These are phyloP conservation scores for Halophytophthora polymorphica DNA, from an alignment of 352 stramenopile species.

Conservation along the genomic window DNA sequence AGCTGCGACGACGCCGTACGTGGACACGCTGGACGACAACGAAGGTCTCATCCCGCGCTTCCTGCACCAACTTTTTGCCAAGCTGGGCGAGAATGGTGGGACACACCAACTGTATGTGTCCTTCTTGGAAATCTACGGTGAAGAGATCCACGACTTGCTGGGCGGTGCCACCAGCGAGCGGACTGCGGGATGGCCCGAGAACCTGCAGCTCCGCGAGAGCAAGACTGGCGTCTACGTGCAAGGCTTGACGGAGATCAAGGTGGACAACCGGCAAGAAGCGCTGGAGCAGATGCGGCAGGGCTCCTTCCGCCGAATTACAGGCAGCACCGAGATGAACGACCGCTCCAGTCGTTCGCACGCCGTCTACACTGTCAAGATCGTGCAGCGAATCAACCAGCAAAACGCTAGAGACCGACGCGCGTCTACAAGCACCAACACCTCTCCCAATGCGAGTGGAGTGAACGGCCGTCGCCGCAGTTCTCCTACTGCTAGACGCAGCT, in stretches of 20 bases:
- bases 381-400: constrained; percentile 38
- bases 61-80: constrained; percentile 69
- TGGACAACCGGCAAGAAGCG: constrained; percentile 50
- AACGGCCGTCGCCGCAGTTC: constrained; percentile 18
- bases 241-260: constrained; percentile 70
- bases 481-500: constrained; percentile 5
- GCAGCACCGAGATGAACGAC: constrained; percentile 88
- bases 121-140: constrained; percentile 96
- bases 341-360: constrained; percentile 85
- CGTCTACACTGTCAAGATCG: constrained; percentile 85
- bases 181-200: constrained; percentile 31
- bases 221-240: constrained; percentile 75
- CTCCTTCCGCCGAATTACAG: constrained; percentile 73
- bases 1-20: no score
- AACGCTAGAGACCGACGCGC: constrained; percentile 11
- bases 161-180: constrained; percentile 34
- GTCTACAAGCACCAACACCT: not conserved
- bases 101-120: constrained; percentile 71
- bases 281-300: constrained; percentile 80
- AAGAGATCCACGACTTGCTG: constrained; percentile 96
- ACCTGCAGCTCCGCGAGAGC: constrained; percentile 67
- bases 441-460: not conserved
- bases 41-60: constrained; percentile 86
- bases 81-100: constrained; percentile 33
- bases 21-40: constrained; percentile 34